Evolutionary conservation across 2,329 filamentous ascomycete species (phyloP).

Genomic region (Arthroderma sp.): DNA sequence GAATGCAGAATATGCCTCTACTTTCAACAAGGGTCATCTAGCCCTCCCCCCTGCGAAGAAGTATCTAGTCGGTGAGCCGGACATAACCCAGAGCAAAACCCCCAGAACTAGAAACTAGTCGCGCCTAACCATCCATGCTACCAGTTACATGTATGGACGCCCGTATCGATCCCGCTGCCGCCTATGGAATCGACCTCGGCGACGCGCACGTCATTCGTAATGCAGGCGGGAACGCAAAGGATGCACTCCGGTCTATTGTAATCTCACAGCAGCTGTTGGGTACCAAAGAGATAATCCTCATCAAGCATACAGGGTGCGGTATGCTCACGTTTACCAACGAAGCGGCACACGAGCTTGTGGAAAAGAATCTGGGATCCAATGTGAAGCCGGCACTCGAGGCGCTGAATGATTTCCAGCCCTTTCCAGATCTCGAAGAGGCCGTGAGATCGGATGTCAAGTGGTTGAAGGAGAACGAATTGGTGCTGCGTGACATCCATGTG

Average conservation of each 20-base stretch:
- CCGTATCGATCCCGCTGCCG: conserved; percentile 51
- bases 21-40: conserved; percentile 54
- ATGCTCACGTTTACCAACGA: conserved; percentile 57
- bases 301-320: conserved; percentile 64
- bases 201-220: conserved; percentile 72
- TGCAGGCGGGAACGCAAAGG: conserved; percentile 52
- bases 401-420: conserved; percentile 50
- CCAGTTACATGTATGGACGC: conserved; percentile 73
- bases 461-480: conserved; percentile 42
- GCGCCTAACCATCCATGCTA: neutral
- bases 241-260: conserved; percentile 60
- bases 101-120: neutral
- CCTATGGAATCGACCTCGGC: conserved; percentile 58
- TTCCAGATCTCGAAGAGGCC: conserved; percentile 49
- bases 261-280: conserved; percentile 70
- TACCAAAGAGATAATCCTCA: conserved; percentile 58
- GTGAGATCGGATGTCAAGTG: conserved; percentile 54
- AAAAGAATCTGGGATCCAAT: conserved; percentile 43
- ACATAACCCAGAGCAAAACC: neutral
- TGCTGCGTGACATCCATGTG: conserved; percentile 49
- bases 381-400: conserved; percentile 33
- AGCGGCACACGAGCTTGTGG: conserved; percentile 42
- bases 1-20: conserved; percentile 44
- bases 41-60: conserved; percentile 57
- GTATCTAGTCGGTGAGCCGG: conserved; percentile 46